Percentiles rank a stretch among this genome's conserved stretches.
phyloP scores from a whole-genome alignment of 805 yeast species.

The Priceomyces melissophilus region DNA sequence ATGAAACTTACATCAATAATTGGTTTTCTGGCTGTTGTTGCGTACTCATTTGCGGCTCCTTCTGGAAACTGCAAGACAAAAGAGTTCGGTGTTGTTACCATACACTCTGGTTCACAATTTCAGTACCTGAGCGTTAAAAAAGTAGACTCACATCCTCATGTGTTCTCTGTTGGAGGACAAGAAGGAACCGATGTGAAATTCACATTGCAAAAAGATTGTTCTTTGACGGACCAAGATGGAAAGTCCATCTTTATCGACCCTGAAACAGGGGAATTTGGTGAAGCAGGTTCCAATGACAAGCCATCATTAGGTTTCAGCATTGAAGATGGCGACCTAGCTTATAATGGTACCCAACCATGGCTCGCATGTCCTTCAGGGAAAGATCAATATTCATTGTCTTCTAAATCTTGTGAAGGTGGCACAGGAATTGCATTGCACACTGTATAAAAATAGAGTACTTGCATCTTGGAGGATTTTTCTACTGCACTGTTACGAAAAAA shows the following conservation, averaged over 20 bases:
- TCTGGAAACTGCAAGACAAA: no score
- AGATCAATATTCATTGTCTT: constrained; percentile 21
- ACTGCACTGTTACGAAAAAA: no score
- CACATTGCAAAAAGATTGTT: constrained; percentile 21
- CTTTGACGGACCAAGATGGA: constrained; percentile 30
- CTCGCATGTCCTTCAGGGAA: constrained; percentile 36
- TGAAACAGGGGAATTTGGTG: constrained; percentile 30
- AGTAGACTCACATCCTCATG: constrained; percentile 28
- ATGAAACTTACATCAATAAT: neutral
- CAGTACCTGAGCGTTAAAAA: constrained; percentile 24
- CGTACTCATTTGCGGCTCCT: neutral
- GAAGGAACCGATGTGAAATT: constrained; percentile 24
- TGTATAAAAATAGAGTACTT: no score
- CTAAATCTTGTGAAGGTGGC: constrained; percentile 26
- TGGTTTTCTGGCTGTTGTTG: neutral
- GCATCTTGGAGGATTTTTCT: no score
- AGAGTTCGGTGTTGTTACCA: constrained; percentile 9
- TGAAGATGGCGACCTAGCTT: constrained; percentile 32
- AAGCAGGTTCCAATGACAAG: constrained; percentile 25
- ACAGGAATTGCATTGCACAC: constrained; percentile 17
- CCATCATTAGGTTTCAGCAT: constrained; percentile 41
- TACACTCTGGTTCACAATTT: constrained; percentile 23
- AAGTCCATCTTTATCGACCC: constrained; percentile 25
- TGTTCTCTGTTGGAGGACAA: constrained; percentile 32
- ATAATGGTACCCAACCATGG: constrained; percentile 32